A percentile compares a stretch with the other conserved stretches of the same genome.
Conservation (phyloP, 306 rosid genomes). For the Vachellia collinsii region DNA sequence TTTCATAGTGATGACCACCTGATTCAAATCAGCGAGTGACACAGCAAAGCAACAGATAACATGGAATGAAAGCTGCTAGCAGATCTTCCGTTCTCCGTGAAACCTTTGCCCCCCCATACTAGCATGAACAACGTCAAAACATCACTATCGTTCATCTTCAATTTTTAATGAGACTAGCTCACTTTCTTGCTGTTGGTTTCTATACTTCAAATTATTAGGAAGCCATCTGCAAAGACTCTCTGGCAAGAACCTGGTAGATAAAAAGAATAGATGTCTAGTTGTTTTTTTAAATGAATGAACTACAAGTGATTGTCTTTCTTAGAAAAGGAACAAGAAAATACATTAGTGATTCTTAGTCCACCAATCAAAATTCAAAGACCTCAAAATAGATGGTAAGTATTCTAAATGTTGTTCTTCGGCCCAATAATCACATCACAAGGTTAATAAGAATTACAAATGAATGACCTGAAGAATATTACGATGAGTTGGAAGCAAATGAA, state of each 20-base stretch:
- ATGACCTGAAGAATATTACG: background rate
- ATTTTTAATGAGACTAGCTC: conserved; percentile 62
- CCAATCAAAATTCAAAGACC: background rate
- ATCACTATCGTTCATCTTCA: conserved; percentile 59
- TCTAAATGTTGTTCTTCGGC: conserved; percentile 3
- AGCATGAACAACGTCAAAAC: conserved; percentile 27
- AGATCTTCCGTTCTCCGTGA: conserved; percentile 26
- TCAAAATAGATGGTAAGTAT: background rate
- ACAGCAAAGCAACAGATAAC: conserved; percentile 28
- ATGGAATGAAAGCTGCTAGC: conserved; percentile 5
- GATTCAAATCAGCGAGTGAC: conserved; percentile 25
- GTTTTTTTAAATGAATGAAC: conserved; percentile 15
- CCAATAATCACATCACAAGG: conserved; percentile 2
- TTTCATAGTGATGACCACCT: conserved; percentile 8
- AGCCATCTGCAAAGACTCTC: conserved; percentile 77
- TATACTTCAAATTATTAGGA: conserved; percentile 67
- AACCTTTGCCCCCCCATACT: conserved; percentile 28
- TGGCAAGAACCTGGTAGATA: conserved; percentile 72
- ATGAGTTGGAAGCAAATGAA: conserved; percentile 20
- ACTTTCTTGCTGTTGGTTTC: conserved; percentile 75
- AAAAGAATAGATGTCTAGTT: conserved; percentile 17
- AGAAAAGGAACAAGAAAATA: background rate
- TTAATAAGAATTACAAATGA: conserved; percentile 1
- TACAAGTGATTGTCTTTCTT: background rate
- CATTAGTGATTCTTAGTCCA: conserved; percentile 14